A percentile compares a stretch with the other conserved stretches of the same genome.
Conservation (phyloP, 176 grass and related monocot genomes). For the Puya raimondii region DNA sequence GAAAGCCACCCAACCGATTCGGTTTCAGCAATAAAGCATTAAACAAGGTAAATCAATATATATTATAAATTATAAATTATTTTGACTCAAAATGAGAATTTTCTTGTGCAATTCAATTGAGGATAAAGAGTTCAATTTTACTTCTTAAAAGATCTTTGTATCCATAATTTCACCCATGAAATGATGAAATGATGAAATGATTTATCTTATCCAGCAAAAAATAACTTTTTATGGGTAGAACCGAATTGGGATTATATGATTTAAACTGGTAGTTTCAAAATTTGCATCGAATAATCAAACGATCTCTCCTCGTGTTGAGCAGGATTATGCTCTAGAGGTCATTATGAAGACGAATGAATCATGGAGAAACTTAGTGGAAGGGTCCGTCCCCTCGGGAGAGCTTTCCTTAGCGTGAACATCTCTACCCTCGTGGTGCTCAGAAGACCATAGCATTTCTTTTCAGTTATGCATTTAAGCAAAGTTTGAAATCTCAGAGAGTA, state of each 20-base stretch:
- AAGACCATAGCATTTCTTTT: neutral
- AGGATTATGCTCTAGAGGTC: slow-evolving; percentile 95
- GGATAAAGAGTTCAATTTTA: neutral
- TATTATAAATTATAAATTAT: too few relatives aligned
- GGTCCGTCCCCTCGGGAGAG: slow-evolving; percentile 84
- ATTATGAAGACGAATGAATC: slow-evolving; percentile 90
- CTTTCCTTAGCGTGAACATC: slow-evolving; percentile 58
- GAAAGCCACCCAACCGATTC: slow-evolving; percentile 85
- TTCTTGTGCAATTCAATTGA: neutral
- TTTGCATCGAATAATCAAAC: neutral
- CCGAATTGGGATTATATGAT: too few relatives aligned
- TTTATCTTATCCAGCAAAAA: too few relatives aligned
- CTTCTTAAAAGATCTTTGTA: neutral
- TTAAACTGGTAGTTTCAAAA: neutral
- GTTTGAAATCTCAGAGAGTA: too few relatives aligned
- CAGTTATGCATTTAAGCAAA: neutral
- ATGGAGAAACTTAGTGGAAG: slow-evolving; percentile 84
- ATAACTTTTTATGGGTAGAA: too few relatives aligned
- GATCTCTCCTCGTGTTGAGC: neutral
- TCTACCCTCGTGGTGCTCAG: neutral
- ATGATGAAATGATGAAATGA: too few relatives aligned
- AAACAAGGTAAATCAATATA: slow-evolving; percentile 88
- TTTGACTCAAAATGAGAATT: slow-evolving; percentile 2
- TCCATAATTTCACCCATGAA: too few relatives aligned
- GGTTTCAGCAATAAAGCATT: slow-evolving; percentile 76